phyloP scores from a whole-genome alignment of 2,329 filamentous ascomycete genomes.

The Colletotrichum tropicale region DNA sequence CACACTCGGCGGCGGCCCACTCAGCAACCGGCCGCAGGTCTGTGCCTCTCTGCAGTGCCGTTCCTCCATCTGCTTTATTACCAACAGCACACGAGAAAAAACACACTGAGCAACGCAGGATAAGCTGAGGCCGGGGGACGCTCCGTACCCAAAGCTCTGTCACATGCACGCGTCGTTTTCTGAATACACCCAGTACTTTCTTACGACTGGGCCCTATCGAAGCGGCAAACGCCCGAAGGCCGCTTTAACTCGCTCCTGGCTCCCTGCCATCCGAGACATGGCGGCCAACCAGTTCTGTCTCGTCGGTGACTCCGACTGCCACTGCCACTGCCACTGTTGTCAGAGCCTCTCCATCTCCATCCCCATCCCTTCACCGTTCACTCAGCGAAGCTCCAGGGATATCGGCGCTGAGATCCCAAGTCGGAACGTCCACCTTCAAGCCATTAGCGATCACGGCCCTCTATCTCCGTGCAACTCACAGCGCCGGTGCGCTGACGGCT shows the following conservation, averaged over 20 bases:
- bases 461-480: not conserved
- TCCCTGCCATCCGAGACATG: constrained; percentile 14
- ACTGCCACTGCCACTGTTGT: not conserved
- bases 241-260: not conserved
- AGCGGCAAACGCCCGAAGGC: not conserved
- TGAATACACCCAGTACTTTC: not conserved
- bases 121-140: not conserved
- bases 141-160: not conserved
- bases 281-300: constrained; percentile 1
- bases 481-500: not conserved
- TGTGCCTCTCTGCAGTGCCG: not conserved
- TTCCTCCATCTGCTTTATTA: not conserved
- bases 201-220: not conserved
- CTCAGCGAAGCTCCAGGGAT: not conserved
- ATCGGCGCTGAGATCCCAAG: not conserved
- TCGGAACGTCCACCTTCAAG: not conserved
- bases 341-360: not conserved
- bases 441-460: not conserved
- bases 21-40: not conserved
- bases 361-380: not conserved
- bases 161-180: constrained; percentile 5
- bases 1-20: not conserved
- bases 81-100: not conserved
- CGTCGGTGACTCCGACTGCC: constrained; percentile 6
- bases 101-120: not conserved